These are phyloP conservation scores for Solanum piurae DNA, from an alignment of 257 asterid genomes.

Conservation along the genomic window DNA sequence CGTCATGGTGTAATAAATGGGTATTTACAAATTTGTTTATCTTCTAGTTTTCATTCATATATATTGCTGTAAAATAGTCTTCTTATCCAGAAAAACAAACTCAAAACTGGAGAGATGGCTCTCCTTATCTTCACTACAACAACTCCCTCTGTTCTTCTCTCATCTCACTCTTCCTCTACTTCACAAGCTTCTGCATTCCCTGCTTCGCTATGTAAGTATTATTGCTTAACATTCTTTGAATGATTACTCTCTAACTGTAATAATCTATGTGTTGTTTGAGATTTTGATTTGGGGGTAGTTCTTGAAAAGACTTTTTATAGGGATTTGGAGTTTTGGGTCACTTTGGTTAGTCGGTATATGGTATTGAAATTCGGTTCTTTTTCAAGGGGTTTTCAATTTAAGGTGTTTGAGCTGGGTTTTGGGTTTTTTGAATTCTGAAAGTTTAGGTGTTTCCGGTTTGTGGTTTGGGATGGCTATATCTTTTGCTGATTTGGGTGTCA, in stretches of 20 bases:
- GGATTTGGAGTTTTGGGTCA: not conserved
- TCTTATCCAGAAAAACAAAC: not conserved
- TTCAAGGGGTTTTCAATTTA: not conserved
- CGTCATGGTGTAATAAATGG: not conserved
- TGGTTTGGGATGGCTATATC: not conserved
- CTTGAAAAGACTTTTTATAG: not conserved
- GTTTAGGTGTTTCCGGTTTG: not conserved
- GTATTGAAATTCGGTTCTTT: not conserved
- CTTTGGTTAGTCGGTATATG: not conserved
- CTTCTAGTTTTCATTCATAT: not conserved
- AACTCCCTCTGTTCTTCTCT: not conserved
- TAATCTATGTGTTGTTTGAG: not conserved
- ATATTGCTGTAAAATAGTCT: not conserved
- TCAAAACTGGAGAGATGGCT: slow-evolving; percentile 2
- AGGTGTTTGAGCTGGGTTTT: not conserved
- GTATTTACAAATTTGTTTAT: not conserved
- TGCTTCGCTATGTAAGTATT: not conserved
- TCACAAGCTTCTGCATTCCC: not conserved
- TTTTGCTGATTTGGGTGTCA: not conserved
- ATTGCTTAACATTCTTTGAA: not conserved
- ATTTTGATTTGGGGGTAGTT: not conserved
- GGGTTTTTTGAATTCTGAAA: not conserved
- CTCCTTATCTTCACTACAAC: slow-evolving; percentile 1
- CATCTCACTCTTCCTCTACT: not conserved
- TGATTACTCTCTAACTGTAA: not conserved